phyloP scores from a whole-genome alignment of 495 filamentous ascomycete genomes.

The Xylaria acuta region DNA sequence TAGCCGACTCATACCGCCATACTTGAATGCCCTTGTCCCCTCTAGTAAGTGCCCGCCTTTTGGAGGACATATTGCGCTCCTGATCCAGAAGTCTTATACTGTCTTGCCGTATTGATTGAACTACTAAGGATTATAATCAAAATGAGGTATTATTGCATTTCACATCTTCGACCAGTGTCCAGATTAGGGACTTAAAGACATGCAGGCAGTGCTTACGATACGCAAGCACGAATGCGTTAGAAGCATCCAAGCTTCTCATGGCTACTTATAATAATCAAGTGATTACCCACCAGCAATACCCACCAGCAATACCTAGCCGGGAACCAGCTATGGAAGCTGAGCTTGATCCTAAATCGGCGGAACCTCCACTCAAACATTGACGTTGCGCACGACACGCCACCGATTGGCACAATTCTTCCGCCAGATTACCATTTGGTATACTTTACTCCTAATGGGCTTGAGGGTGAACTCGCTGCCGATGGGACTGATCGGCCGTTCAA shows the following conservation, averaged over 20 bases:
- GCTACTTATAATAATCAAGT: not conserved
- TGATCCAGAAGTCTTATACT: not conserved
- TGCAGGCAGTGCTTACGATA: not conserved
- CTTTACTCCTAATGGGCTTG: not conserved
- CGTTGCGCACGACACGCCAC: not conserved
- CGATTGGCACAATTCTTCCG: not conserved
- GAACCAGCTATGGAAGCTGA: not conserved
- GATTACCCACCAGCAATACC: not conserved
- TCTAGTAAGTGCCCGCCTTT: not conserved
- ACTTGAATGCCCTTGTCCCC: not conserved
- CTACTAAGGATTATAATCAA: not conserved
- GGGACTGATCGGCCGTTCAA: not conserved
- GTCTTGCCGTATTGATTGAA: not conserved
- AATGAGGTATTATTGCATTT: not conserved
- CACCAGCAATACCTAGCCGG: not conserved
- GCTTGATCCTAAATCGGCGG: not conserved
- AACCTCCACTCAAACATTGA: not conserved
- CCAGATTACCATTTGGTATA: conserved; percentile 5
- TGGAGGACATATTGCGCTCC: no score
- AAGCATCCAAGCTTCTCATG: not conserved
- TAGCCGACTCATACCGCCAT: not conserved
- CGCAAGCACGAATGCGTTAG: not conserved
- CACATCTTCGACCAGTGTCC: not conserved
- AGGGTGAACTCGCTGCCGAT: not conserved
- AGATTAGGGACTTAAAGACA: not conserved